Percentiles rank a stretch among this genome's conserved stretches.
phyloP scores from a whole-genome alignment of 768 basidiomycete genomes.

The Lactarius vividus region DNA sequence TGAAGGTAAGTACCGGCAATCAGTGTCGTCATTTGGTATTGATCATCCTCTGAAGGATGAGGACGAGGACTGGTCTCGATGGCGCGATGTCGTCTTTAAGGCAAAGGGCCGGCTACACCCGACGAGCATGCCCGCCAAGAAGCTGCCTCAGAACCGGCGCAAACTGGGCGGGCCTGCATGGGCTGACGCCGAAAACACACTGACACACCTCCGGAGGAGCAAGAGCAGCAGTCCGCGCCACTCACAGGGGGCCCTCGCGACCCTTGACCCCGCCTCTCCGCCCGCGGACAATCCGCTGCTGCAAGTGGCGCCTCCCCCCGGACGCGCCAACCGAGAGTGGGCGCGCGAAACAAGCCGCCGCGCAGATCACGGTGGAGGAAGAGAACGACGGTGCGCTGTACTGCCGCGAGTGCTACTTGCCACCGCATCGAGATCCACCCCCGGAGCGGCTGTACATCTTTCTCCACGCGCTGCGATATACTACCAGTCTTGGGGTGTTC shows the following conservation, averaged over 20 bases:
- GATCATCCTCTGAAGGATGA: too few relatives aligned
- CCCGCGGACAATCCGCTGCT: conserved; percentile 21
- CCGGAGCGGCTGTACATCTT: conserved; percentile 95
- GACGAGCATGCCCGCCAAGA: conserved; percentile 40
- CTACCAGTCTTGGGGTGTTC: conserved; percentile 75
- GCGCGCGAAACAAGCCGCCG: conserved; percentile 25
- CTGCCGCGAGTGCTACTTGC: conserved; percentile 90
- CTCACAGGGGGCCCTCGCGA: conserved; percentile 49
- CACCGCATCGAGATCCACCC: conserved; percentile 88
- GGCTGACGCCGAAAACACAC: background rate
- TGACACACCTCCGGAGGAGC: background rate
- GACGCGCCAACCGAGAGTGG: conserved; percentile 37
- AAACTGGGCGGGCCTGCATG: conserved; percentile 53
- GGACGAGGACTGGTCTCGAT: too few relatives aligned
- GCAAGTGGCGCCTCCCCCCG: conserved; percentile 20
- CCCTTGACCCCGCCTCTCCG: conserved; percentile 28
- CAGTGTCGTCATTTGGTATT: too few relatives aligned
- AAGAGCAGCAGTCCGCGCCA: conserved; percentile 34
- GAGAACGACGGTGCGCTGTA: conserved; percentile 44
- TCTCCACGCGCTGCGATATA: too few relatives aligned
- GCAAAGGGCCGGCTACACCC: too few relatives aligned
- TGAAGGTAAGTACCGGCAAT: too few relatives aligned
- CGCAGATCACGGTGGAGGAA: conserved; percentile 35
- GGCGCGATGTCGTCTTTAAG: too few relatives aligned
- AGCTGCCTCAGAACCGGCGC: conserved; percentile 59